Evolutionary conservation across 768 basidiomycete species (phyloP).

Genomic region (Xerocomellus intermedius): DNA sequence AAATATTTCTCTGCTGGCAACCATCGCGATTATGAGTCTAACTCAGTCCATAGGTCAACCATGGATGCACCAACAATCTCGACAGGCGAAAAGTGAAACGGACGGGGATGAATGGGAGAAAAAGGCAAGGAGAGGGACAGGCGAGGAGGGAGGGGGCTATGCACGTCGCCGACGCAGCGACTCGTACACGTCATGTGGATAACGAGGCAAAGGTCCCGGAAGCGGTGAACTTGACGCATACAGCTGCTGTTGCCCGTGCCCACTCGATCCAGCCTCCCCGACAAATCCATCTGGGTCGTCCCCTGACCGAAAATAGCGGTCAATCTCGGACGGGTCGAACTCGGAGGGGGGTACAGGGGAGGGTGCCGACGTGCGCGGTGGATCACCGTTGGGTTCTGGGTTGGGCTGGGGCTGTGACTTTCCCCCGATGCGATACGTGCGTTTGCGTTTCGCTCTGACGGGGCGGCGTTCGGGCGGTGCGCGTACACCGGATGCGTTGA

Average conservation of each 20-base stretch:
- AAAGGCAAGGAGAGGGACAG: no score
- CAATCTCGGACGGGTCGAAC: conserved; percentile 72
- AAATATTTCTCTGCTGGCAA: not conserved
- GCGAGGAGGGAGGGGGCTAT: not conserved
- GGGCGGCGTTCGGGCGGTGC: conserved; percentile 47
- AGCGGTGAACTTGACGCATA: not conserved
- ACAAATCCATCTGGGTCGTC: conserved; percentile 16
- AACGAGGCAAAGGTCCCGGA: not conserved
- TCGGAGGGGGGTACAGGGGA: conserved; percentile 45
- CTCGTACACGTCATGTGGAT: conserved; percentile 8
- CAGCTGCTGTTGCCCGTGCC: not conserved
- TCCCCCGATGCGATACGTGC: conserved; percentile 61
- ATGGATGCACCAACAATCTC: not conserved
- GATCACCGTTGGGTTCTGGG: conserved; percentile 1
- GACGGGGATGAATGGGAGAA: not conserved
- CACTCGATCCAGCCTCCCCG: conserved; percentile 1
- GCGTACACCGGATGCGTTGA: conserved; percentile 35
- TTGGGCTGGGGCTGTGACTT: conserved; percentile 1
- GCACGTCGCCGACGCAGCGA: conserved; percentile 10
- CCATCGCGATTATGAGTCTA: not conserved
- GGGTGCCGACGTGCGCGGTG: conserved; percentile 25
- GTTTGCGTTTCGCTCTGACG: conserved; percentile 73
- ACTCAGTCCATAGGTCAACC: conserved; percentile 27
- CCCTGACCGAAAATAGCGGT: conserved; percentile 60
- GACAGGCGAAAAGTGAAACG: not conserved